Evolutionary conservation across 2,329 filamentous ascomycete species (phyloP), one percentile per base, ranked within the genome.

Genomic region (Colletotrichum lindemuthianum): DNA sequence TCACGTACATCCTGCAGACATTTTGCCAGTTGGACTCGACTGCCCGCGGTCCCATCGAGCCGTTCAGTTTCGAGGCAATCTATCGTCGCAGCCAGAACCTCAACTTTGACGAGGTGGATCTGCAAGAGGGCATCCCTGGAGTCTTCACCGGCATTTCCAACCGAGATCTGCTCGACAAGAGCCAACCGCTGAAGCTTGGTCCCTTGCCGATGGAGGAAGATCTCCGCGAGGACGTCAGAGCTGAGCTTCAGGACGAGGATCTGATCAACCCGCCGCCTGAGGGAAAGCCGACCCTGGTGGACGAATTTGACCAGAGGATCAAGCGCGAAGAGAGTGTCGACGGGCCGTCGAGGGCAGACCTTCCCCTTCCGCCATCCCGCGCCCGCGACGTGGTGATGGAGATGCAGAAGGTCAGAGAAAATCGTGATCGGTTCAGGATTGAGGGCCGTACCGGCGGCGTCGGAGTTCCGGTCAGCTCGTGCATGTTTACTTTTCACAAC

Each of bases 401-500:
- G 76, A 93, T 98, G 71, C 92, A 96, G 73, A 96, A 95, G 74
- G 88, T 98, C 9, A 92, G 93, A 69, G 96, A 99, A 76, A 92
- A 97, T 72, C 89, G 96, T 24, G 95, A 98, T 72, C 87, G 95
- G 15, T 97, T 97, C 76, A 91, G 88, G 73, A 95, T 98, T 61
- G 92, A 97, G 65, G 88, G 90, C 16, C 88, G 91, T 39, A 95
- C 92, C 11, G 92, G 93, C 13, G 95, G 94, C 8, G 86, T 94
- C 54, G 93, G 94, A 12, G 88, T 93, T 59, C 89, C 90, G 33
- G 84, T 97, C 65, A 97, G 93, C 72, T 90, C 96, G 32, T 96
- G 92, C 82, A 98, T 98, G 92, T 97, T 96, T 75, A 99, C 96
- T 1, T 97, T 98, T 73, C 96, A 99, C 81, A 99, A 99, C 77